Base-by-base conservation (phyloP, 2,329 filamentous ascomycete species). In the Coniella vitis region DNA sequence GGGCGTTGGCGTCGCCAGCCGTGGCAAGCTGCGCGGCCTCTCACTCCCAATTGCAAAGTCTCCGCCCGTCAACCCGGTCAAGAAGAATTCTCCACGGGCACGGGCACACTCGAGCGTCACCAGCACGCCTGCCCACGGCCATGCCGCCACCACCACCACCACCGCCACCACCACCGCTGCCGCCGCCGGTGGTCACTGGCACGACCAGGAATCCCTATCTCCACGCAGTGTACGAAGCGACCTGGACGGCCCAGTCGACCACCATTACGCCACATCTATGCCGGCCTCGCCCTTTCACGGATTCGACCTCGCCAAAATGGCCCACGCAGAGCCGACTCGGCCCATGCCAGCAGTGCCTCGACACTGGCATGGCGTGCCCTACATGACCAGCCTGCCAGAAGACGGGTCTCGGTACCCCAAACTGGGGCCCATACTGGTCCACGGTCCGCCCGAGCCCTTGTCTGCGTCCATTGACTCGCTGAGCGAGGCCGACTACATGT, bases 1-100 rank as follows among this genome's bases (percentile, higher is more conserved):
- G 91, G 90, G 90, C 37, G 88, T 96, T 41, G 91, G 91, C 45
- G 91, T 97, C 51, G 91, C 91, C 49, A 96, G 90, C 69, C 84
- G 91, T 61, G 91, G 91, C 63, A 97, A 97, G 73, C 81, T 97
- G 55, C 82, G 91, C 54, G 91, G 91, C 35, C 75, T 96, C 57
- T 90, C 90, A 49, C 73, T 95, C 50, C 81, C 81, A 51, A 76
- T 84, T 54, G 81, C 79, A 48, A 82, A 81, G 63, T 69, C 77
- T 9, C 74, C 77, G 19, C 77, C 78, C 0, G 76, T 79, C 43
- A 61, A 56, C 57, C 65, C 71, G 38, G 69, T 64, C 45, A 80
- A 78, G 66, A 76, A 76, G 62, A 54, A 68, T 9, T 61, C 72
- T 12, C 59, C 62, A 12, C 68, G 74, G 45, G 61, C 68, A 19